Conservation (phyloP, 2,329 filamentous ascomycete species). For the Fonsecaea erecta region DNA sequence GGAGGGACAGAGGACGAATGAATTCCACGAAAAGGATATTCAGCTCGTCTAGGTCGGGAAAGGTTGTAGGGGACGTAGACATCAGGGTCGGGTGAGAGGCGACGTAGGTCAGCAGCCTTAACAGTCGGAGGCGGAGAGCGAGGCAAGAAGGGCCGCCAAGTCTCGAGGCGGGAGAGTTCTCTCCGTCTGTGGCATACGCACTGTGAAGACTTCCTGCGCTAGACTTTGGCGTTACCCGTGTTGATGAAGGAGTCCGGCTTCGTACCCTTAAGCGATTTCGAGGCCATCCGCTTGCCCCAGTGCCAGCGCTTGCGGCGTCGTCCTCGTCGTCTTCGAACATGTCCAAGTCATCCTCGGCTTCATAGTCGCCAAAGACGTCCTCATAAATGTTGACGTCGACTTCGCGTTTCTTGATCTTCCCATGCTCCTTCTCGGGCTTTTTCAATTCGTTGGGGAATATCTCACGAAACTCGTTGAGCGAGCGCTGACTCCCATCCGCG, state of each 20-base stretch:
- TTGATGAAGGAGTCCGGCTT: conserved; percentile 41
- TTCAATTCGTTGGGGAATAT: conserved; percentile 54
- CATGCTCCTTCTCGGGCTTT: conserved; percentile 38
- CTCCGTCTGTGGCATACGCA: conserved; percentile 25
- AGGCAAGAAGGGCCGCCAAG: conserved; percentile 49
- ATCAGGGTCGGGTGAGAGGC: conserved; percentile 42
- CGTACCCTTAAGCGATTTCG: conserved; percentile 24
- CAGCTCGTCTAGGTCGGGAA: conserved; percentile 47
- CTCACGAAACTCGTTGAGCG: conserved; percentile 50
- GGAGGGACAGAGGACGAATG: conserved; percentile 51
- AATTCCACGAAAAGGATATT: conserved; percentile 53
- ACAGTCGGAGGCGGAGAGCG: conserved; percentile 51
- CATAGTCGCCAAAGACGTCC: conserved; percentile 53
- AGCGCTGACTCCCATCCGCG: conserved; percentile 47
- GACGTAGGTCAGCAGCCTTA: conserved; percentile 49
- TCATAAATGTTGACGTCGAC: conserved; percentile 52
- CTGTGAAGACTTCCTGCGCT: conserved; percentile 25
- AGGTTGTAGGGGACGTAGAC: conserved; percentile 37
- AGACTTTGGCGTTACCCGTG: conserved; percentile 20
- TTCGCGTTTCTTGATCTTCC: conserved; percentile 47
- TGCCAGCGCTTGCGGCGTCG: conserved; percentile 9
- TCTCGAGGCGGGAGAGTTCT: conserved; percentile 20
- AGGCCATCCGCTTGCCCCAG: conserved; percentile 18
- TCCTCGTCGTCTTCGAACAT: conserved; percentile 36
- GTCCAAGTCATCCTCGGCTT: conserved; percentile 46